Percentiles rank a stretch among this genome's conserved stretches.
phyloP scores from a whole-genome alignment of 768 basidiomycete species.

The Mycena albidolilacea region DNA sequence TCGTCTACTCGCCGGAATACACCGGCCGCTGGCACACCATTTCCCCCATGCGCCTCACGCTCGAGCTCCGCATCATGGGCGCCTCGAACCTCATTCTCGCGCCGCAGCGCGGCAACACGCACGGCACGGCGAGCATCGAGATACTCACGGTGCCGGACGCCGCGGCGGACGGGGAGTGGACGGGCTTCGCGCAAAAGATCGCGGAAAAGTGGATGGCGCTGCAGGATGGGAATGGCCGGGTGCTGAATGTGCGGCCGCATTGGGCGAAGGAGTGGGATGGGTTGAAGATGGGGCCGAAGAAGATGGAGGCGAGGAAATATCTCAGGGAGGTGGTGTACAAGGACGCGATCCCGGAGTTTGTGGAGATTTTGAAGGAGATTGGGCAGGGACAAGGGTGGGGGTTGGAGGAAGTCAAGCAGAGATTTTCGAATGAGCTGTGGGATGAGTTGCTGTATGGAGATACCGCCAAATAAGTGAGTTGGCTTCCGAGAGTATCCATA shows the following conservation, averaged over 20 bases:
- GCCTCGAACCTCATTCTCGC: constrained; percentile 43
- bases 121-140: constrained; percentile 44
- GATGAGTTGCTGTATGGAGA: constrained; percentile 40
- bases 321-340: constrained; percentile 45
- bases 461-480: constrained; percentile 16
- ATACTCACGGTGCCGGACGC: constrained; percentile 44
- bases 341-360: constrained; percentile 44
- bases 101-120: constrained; percentile 43
- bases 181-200: constrained; percentile 41
- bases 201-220: constrained; percentile 44
- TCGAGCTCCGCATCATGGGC: constrained; percentile 49
- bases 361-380: constrained; percentile 38
- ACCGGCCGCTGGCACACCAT: constrained; percentile 26
- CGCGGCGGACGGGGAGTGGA: constrained; percentile 37
- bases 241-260: constrained; percentile 44
- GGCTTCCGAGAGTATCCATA: too few species aligned
- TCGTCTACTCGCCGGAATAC: background rate
- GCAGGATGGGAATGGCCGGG: constrained; percentile 36
- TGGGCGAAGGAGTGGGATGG: constrained; percentile 49
- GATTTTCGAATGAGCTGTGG: constrained; percentile 44
- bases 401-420: constrained; percentile 37
- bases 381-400: constrained; percentile 34
- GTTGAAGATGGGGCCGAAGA: constrained; percentile 36
- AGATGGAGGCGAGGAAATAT: constrained; percentile 42
- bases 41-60: constrained; percentile 43